These are phyloP conservation scores for Lippia alba DNA, from an alignment of 305 asterid species.

Conservation along the genomic window DNA sequence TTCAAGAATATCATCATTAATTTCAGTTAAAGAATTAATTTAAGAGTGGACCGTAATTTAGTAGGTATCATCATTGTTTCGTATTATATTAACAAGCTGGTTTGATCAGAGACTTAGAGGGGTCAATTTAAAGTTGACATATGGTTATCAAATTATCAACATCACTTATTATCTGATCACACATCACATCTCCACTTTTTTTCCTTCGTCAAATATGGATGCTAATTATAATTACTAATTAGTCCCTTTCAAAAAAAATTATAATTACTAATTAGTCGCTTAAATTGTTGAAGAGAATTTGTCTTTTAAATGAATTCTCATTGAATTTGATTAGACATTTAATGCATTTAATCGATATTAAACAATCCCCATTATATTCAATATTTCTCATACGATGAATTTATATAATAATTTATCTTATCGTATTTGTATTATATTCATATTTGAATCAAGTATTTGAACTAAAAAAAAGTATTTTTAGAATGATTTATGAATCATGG, in stretches of 20 bases:
- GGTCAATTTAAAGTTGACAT: conserved; percentile 6
- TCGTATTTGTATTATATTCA: no score
- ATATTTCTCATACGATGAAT: no score
- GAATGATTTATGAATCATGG: no score
- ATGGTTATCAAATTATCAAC: neutral
- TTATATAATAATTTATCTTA: no score
- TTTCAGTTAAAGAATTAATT: conserved; percentile 23
- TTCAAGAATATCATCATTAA: conserved; percentile 11
- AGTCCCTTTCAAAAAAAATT: no score
- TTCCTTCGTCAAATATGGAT: conserved; percentile 5
- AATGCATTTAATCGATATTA: no score
- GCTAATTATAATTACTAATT: conserved; percentile 19
- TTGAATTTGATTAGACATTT: neutral
- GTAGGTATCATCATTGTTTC: neutral
- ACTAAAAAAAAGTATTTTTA: no score
- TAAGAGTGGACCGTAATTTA: conserved; percentile 8
- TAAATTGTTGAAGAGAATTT: neutral
- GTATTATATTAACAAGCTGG: neutral
- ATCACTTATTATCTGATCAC: conserved; percentile 6
- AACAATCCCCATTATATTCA: no score
- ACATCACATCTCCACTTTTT: conserved; percentile 24
- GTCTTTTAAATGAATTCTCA: neutral
- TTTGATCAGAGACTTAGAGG: neutral
- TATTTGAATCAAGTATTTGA: no score
- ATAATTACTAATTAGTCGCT: no score